Base-by-base conservation (phyloP, 768 basidiomycete genomes). In the Cyclocybe aegerita region DNA sequence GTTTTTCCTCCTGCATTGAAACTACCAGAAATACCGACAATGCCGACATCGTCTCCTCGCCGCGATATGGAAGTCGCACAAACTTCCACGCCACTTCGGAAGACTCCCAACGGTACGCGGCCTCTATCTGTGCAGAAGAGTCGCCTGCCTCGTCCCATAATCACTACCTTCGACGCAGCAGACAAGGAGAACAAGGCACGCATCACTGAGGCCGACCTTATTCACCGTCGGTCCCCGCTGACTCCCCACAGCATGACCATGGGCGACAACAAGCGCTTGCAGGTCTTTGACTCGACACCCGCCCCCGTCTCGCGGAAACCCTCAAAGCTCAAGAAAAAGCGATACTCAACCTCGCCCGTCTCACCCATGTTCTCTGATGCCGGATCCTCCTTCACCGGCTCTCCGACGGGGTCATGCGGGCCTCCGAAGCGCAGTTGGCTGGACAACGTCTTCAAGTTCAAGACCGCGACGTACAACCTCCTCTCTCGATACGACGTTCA, bases 381-480 rank as follows among this genome's bases (percentile, higher is more conserved):
- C 14, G 60, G 66, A 10, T 72, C 73, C 29, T 67, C 66, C 36
- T 64, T 67, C 50, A 57, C 64, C n/a, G 70, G 76, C 3, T 68
- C 74, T 39, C 68, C 79, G 29, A 73, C 74, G 11, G 52, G 23
- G 23, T 23, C 23, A 23, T 23, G 59, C 38, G 55, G 49, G 48
- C 70, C 71, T 23, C 79, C 82, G 12, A 85, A 79, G 69, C 81
- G 82, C 54, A 81, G 78, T 44, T 98, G 95, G 96, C 81, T 99
- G 54, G 83, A 84, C 39, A 89, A 85, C 60, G 79, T 97, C 37
- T 95, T 98, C 79, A 88, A 82, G 64, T 86, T 92, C 72, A 91
- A 87, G 60, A 83, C 90, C 0, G 71, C 81, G 30, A 75, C 69
- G 30, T 82, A 81, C 50, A 67, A 59, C 34, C 72, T 94, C 9